Evolutionary conservation across 345 rosid genomes (phyloP).

Genomic region (Conringia planisiliqua): DNA sequence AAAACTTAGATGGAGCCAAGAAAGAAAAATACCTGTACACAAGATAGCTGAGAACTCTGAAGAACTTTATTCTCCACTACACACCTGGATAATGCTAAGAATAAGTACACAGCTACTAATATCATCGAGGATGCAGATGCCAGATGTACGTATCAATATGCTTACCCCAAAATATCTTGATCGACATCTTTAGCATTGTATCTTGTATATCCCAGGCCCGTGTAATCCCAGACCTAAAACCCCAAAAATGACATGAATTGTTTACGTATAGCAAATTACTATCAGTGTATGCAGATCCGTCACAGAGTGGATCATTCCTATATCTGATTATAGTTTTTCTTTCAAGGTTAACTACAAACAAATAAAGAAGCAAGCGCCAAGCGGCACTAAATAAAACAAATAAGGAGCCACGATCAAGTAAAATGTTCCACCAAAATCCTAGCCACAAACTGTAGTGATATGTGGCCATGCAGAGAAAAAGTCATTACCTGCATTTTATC

Average conservation of each 20-base stretch:
- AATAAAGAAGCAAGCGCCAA: background rate
- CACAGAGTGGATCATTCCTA: background rate
- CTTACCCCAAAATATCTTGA: conserved; percentile 79
- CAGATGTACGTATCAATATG: background rate
- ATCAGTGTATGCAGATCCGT: background rate
- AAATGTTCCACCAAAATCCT: background rate
- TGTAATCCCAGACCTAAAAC: conserved; percentile 91
- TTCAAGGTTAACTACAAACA: background rate
- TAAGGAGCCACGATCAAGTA: background rate
- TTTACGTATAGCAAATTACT: background rate
- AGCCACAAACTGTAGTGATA: background rate
- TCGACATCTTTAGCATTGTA: conserved; percentile 75
- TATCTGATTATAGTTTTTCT: background rate
- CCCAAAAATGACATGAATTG: background rate
- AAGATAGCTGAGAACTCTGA: conserved; percentile 65
- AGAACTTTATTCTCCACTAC: conserved; percentile 97
- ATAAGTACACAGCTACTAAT: conserved; percentile 1
- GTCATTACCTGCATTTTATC: conserved; percentile 84
- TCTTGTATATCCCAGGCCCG: conserved; percentile 84
- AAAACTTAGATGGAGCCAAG: background rate
- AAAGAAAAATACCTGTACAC: conserved; percentile 55
- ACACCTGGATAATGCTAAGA: conserved; percentile 53
- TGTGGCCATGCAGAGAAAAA: background rate
- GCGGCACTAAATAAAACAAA: background rate
- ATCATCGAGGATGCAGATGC: conserved; percentile 1